A percentile compares a stretch with the other conserved stretches of the same genome.
Evolutionary conservation across 768 basidiomycete species (phyloP).

Genomic region (Filobasidium wieringae): DNA sequence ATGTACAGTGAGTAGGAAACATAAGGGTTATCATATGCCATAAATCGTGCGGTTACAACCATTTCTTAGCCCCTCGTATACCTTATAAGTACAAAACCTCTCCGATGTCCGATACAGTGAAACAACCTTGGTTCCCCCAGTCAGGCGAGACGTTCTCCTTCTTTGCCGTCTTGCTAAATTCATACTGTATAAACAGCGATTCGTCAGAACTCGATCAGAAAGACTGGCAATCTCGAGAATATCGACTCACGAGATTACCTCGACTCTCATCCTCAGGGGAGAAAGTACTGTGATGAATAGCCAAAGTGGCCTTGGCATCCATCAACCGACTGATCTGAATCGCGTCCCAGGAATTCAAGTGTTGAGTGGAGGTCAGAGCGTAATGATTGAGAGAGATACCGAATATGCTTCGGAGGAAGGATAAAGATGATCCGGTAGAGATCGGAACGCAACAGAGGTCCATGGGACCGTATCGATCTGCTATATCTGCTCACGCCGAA

Average conservation of each 20-base stretch:
- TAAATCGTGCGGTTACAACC: no score
- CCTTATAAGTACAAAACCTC: slow-evolving; percentile 8
- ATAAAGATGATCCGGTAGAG: slow-evolving; percentile 36
- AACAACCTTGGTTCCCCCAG: slow-evolving; percentile 14
- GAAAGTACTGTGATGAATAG: slow-evolving; percentile 16
- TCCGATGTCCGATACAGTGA: slow-evolving; percentile 13
- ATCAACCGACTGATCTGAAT: slow-evolving; percentile 14
- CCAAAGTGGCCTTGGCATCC: slow-evolving; percentile 1
- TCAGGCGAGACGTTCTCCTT: slow-evolving; percentile 3
- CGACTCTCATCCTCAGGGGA: slow-evolving; percentile 16
- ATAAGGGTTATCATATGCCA: no score
- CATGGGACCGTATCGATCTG: slow-evolving; percentile 29
- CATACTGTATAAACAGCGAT: slow-evolving; percentile 3
- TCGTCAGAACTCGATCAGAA: neutral
- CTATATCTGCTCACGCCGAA: slow-evolving; percentile 24
- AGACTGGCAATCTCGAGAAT: neutral
- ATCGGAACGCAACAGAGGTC: slow-evolving; percentile 30
- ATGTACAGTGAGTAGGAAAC: no score
- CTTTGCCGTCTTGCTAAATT: slow-evolving; percentile 4
- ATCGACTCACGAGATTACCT: slow-evolving; percentile 8
- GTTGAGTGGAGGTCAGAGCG: slow-evolving; percentile 30
- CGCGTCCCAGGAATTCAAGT: slow-evolving; percentile 17
- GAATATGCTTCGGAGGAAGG: slow-evolving; percentile 32
- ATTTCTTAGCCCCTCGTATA: no score
- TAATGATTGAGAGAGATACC: slow-evolving; percentile 38